These are phyloP conservation scores for Discostella stelligera DNA, from an alignment of 352 stramenopile species.

Conservation along the genomic window DNA sequence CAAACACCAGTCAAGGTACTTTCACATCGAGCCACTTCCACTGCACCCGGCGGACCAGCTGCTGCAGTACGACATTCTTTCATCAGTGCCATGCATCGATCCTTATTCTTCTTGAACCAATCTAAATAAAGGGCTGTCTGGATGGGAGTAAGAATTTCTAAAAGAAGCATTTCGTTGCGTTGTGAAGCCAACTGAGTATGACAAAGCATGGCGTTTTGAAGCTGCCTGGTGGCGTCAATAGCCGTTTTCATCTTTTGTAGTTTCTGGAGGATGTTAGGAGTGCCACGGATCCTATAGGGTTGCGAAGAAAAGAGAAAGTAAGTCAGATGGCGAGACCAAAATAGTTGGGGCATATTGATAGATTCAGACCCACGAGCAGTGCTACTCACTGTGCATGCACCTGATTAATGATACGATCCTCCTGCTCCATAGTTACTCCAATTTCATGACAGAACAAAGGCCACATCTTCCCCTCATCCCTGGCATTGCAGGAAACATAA, in stretches of 20 bases:
- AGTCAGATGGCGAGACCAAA: background rate
- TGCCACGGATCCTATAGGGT: constrained; percentile 18
- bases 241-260: constrained; percentile 36
- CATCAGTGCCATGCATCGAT: constrained; percentile 26
- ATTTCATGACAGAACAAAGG: constrained; percentile 73
- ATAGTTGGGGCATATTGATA: background rate
- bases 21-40: background rate
- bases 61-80: constrained; percentile 2
- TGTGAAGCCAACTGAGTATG: constrained; percentile 52
- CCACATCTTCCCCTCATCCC: constrained; percentile 61
- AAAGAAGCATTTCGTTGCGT: constrained; percentile 40
- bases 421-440: constrained; percentile 76
- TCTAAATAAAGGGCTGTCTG: constrained; percentile 55
- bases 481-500: constrained; percentile 29
- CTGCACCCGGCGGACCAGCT: background rate
- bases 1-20: constrained; percentile 7
- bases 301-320: background rate
- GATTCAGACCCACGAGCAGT: background rate
- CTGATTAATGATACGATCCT: constrained; percentile 68
- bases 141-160: constrained; percentile 56
- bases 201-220: constrained; percentile 50
- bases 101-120: constrained; percentile 61
- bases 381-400: constrained; percentile 54
- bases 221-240: constrained; percentile 43
- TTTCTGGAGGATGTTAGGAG: constrained; percentile 20